These are phyloP conservation scores for Suhomyces wounanorum DNA, from an alignment of 1,139 yeast genomes.

Conservation along the genomic window DNA sequence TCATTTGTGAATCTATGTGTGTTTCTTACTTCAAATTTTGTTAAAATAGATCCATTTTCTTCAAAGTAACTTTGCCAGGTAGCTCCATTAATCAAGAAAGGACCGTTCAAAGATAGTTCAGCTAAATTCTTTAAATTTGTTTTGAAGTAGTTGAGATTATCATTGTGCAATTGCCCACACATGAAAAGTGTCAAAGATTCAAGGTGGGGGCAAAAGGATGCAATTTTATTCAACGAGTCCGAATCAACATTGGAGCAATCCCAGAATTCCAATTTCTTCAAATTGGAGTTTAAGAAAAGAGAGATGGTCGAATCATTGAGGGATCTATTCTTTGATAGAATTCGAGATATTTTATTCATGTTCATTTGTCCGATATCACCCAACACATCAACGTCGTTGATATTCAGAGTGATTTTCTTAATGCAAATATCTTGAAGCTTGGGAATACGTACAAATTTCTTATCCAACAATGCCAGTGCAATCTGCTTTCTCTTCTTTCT, in stretches of 20 bases:
- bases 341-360: conserved; percentile 66
- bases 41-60: conserved; percentile 32
- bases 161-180: conserved; percentile 93
- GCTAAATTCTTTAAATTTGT: conserved; percentile 57
- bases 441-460: conserved; percentile 62
- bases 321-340: conserved; percentile 79
- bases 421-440: conserved; percentile 83
- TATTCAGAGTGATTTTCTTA: conserved; percentile 65
- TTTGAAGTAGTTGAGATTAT: conserved; percentile 63
- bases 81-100: conserved; percentile 74
- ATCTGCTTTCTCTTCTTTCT: conserved; percentile 73
- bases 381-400: conserved; percentile 72
- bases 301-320: conserved; percentile 69
- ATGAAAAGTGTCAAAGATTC: conserved; percentile 69
- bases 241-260: conserved; percentile 83
- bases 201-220: conserved; percentile 76
- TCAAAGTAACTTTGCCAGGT: conserved; percentile 78
- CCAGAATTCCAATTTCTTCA: conserved; percentile 71
- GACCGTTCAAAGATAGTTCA: conserved; percentile 72
- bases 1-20: conserved; percentile 82
- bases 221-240: conserved; percentile 67
- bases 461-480: conserved; percentile 82
- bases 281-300: conserved; percentile 65
- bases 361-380: conserved; percentile 74
- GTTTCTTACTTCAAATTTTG: conserved; percentile 63